A percentile compares a stretch with the other conserved stretches of the same genome.
phyloP scores from a whole-genome alignment of 2,329 filamentous ascomycete genomes.

The Tolypocladium paradoxum region DNA sequence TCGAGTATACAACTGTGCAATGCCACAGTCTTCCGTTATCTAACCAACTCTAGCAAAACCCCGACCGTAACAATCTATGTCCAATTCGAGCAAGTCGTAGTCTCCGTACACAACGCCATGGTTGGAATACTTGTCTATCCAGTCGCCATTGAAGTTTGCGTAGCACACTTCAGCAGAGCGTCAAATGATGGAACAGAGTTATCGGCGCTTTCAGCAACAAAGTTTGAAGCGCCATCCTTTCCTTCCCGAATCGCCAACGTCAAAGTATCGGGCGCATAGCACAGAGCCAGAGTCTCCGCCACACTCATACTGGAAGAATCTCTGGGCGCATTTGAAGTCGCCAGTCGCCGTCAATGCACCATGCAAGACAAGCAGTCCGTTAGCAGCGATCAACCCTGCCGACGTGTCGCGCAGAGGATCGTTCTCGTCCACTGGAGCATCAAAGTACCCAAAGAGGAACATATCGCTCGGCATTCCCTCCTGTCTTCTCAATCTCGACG shows the following conservation, averaged over 20 bases:
- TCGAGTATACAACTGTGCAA: no score
- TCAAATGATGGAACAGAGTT: background rate
- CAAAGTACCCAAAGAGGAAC: constrained; percentile 21
- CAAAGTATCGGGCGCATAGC: background rate
- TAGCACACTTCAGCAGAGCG: background rate
- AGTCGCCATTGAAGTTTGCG: constrained; percentile 1
- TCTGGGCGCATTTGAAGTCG: background rate
- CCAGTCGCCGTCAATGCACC: constrained; percentile 5
- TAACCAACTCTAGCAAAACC: constrained; percentile 1
- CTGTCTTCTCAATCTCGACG: constrained; percentile 8
- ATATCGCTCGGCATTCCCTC: constrained; percentile 6
- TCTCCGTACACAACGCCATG: constrained; percentile 37
- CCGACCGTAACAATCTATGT: constrained; percentile 31
- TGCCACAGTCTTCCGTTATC: no score
- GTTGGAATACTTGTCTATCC: constrained; percentile 14
- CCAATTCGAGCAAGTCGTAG: constrained; percentile 36
- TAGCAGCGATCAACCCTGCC: constrained; percentile 28
- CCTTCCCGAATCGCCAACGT: background rate
- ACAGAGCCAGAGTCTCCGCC: background rate
- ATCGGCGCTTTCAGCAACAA: background rate
- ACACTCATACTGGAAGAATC: background rate
- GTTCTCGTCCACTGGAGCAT: constrained; percentile 28
- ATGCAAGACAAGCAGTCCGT: constrained; percentile 29
- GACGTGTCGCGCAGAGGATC: constrained; percentile 23
- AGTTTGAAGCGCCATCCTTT: background rate